Evolutionary conservation across 2,329 filamentous ascomycete species (phyloP).

Genomic region (Alternaria burnsii): DNA sequence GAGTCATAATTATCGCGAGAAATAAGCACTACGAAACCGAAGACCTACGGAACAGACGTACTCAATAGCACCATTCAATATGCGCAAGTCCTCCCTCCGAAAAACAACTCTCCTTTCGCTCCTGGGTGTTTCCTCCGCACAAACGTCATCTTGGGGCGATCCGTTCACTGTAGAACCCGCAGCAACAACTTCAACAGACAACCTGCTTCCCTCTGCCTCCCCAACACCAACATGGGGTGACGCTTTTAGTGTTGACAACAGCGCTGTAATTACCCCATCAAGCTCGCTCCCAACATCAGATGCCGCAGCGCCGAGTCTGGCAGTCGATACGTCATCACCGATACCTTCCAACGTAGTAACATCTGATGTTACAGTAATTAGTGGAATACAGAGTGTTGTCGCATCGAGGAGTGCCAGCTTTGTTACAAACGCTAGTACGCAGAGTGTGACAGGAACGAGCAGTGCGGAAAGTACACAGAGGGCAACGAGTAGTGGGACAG

Average conservation of each 20-base stretch:
- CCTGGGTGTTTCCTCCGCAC: slow-evolving; percentile 16
- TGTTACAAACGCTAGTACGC: neutral
- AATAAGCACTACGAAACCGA: neutral
- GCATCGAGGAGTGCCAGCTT: slow-evolving; percentile 1
- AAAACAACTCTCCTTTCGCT: slow-evolving; percentile 23
- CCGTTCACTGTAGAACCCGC: slow-evolving; percentile 27
- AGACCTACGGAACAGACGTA: neutral
- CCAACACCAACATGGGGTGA: slow-evolving; percentile 13
- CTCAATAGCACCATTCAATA: slow-evolving; percentile 10
- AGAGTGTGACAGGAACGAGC: neutral
- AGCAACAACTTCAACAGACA: slow-evolving; percentile 19
- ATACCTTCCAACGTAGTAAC: neutral
- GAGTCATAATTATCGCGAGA: neutral
- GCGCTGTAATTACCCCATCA: neutral
- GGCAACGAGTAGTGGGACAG: slow-evolving; percentile 4
- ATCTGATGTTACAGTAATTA: slow-evolving; percentile 7
- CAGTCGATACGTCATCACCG: slow-evolving; percentile 5
- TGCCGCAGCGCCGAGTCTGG: slow-evolving; percentile 1
- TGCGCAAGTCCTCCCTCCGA: slow-evolving; percentile 18
- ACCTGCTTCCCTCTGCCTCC: neutral
- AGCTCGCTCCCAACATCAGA: slow-evolving; percentile 3
- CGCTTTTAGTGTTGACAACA: slow-evolving; percentile 12
- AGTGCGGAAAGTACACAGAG: neutral
- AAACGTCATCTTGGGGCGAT: slow-evolving; percentile 25
- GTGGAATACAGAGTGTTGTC: slow-evolving; percentile 6